A percentile compares a stretch with the other conserved stretches of the same genome.
Evolutionary conservation across 2,329 filamentous ascomycete species (phyloP).

Genomic region (Ilyonectria robusta): DNA sequence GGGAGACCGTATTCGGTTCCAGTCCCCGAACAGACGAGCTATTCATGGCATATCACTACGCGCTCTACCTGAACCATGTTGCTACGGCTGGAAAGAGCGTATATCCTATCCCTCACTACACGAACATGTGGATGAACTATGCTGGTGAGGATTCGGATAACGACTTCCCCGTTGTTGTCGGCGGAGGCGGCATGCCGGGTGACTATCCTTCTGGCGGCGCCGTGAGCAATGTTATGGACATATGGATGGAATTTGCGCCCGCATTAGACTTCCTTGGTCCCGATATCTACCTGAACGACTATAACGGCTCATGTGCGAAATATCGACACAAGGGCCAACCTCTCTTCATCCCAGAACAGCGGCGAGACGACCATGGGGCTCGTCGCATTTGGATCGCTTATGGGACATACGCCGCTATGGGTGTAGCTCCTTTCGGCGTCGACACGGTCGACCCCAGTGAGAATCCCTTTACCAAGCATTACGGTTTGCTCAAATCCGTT

Average conservation of each 20-base stretch:
- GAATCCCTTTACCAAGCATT: slow-evolving; percentile 1
- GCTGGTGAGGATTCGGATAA: neutral
- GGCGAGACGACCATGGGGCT: slow-evolving; percentile 10
- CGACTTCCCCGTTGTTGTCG: neutral
- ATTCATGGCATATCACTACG: slow-evolving; percentile 8
- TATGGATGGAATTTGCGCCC: neutral
- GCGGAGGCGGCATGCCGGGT: neutral
- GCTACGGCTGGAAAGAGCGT: neutral
- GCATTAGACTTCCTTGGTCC: neutral
- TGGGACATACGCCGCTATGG: neutral
- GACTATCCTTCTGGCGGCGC: slow-evolving; percentile 15
- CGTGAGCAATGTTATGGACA: slow-evolving; percentile 1
- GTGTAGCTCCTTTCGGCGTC: slow-evolving; percentile 10
- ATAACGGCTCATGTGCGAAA: neutral
- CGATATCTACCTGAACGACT: slow-evolving; percentile 10
- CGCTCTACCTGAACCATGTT: neutral
- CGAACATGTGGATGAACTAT: neutral
- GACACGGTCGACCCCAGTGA: neutral
- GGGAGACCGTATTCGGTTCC: neutral
- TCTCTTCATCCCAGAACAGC: slow-evolving; percentile 19
- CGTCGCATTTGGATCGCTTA: slow-evolving; percentile 4
- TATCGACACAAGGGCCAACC: neutral
- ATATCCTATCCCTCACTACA: neutral
- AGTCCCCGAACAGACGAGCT: neutral
- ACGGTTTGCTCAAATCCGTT: neutral